Conservation (phyloP, 202 grass and related monocot species). For the Elaeis oleifera region DNA sequence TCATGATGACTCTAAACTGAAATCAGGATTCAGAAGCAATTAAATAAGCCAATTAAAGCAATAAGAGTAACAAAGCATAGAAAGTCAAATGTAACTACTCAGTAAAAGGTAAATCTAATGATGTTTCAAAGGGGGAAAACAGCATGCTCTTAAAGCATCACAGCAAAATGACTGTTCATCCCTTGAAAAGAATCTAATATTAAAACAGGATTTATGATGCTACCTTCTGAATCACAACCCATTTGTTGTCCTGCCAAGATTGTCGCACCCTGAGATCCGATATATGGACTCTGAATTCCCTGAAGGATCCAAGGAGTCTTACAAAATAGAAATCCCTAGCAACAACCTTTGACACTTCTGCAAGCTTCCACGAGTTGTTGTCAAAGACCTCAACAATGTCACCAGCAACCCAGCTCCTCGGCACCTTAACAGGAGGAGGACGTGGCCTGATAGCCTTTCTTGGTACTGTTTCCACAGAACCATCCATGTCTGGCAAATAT, state of each 20-base stretch:
- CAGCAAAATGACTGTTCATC: too few relatives aligned
- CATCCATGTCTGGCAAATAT: background rate
- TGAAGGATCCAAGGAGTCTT: constrained; percentile 32
- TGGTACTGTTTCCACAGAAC: constrained; percentile 21
- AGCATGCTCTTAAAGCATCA: too few relatives aligned
- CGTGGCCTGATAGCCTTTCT: constrained; percentile 40
- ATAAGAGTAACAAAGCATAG: too few relatives aligned
- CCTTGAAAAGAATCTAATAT: too few relatives aligned
- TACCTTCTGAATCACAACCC: constrained; percentile 50
- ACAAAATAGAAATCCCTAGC: constrained; percentile 10
- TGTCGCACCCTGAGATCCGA: constrained; percentile 15
- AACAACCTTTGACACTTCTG: constrained; percentile 13
- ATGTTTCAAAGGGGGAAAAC: too few relatives aligned
- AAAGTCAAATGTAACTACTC: too few relatives aligned
- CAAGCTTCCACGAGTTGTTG: constrained; percentile 33
- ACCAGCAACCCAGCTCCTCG: constrained; percentile 26
- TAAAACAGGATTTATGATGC: constrained; percentile 7
- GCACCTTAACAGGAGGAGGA: constrained; percentile 23
- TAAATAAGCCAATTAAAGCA: too few relatives aligned
- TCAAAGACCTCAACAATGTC: constrained; percentile 49
- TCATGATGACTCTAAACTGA: background rate
- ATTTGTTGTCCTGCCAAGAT: constrained; percentile 23
- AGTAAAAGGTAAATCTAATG: background rate
- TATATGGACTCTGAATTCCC: constrained; percentile 15
- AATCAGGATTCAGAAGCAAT: too few relatives aligned